A percentile compares a stretch with the other conserved stretches of the same genome.
Conservation (phyloP, 805 yeast genomes). For the Myxozyma lipomycoides region DNA sequence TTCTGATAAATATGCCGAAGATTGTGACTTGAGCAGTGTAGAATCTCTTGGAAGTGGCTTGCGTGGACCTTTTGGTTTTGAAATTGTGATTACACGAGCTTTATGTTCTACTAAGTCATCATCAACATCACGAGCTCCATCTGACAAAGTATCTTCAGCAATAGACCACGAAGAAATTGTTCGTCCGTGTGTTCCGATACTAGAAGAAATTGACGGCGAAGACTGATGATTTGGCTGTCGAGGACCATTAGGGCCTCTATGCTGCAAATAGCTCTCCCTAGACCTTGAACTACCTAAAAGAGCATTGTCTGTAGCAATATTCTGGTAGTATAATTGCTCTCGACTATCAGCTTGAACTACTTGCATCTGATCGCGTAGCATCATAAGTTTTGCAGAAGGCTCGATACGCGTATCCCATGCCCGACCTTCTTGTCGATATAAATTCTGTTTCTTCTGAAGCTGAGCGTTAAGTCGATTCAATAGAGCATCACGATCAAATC, state of each 20-base stretch:
- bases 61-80: constrained; percentile 11
- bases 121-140: constrained; percentile 1
- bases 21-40: neutral
- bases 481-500: constrained; percentile 11
- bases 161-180: constrained; percentile 1
- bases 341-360: constrained; percentile 79
- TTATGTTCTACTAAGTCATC: constrained; percentile 7
- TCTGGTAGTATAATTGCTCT: constrained; percentile 58
- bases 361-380: constrained; percentile 78
- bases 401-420: constrained; percentile 52
- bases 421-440: constrained; percentile 42
- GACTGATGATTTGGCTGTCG: constrained; percentile 2
- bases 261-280: constrained; percentile 79
- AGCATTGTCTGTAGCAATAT: constrained; percentile 28
- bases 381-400: constrained; percentile 71
- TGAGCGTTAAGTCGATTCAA: constrained; percentile 17
- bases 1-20: constrained; percentile 9
- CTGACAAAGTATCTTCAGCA: neutral
- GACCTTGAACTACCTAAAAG: constrained; percentile 51
- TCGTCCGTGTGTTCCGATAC: neutral
- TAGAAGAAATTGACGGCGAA: constrained; percentile 2
- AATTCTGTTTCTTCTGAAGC: constrained; percentile 38
- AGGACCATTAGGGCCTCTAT: constrained; percentile 46
- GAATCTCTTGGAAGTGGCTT: constrained; percentile 13
- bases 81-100: constrained; percentile 29